Percentiles rank a stretch among this genome's conserved stretches.
Evolutionary conservation across 495 filamentous ascomycete genomes (phyloP).

Genomic region (Friedmanniomyces simplex): DNA sequence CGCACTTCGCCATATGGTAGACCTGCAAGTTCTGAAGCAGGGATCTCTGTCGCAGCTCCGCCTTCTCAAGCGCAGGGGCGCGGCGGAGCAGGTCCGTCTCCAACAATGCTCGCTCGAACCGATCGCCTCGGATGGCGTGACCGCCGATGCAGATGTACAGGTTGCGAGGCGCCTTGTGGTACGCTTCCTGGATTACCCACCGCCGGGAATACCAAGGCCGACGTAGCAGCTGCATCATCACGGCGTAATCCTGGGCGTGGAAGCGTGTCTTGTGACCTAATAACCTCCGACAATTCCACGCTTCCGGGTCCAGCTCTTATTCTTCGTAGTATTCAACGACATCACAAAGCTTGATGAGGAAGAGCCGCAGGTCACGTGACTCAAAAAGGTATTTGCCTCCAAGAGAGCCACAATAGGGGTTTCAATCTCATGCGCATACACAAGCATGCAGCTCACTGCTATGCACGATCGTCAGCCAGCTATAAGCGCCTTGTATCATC

Average conservation of each 20-base stretch:
- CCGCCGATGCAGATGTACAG: background rate
- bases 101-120: background rate
- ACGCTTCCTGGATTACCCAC: background rate
- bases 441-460: background rate
- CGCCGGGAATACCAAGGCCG: background rate
- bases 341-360: too few species aligned
- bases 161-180: background rate
- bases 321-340: too few species aligned
- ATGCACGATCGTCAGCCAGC: too few species aligned
- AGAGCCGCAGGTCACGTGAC: too few species aligned
- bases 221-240: background rate
- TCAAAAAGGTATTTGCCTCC: too few species aligned
- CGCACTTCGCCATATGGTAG: background rate
- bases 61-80: background rate
- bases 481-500: too few species aligned
- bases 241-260: background rate
- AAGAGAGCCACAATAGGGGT: too few species aligned
- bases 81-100: background rate
- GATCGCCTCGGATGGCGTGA: background rate
- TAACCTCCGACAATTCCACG: background rate
- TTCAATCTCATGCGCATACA: background rate
- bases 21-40: background rate
- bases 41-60: background rate
- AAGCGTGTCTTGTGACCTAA: background rate
- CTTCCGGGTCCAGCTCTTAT: too few species aligned